Evolutionary conservation across 106 monocot genomes (phyloP).

Genomic region (Allium cepa): DNA sequence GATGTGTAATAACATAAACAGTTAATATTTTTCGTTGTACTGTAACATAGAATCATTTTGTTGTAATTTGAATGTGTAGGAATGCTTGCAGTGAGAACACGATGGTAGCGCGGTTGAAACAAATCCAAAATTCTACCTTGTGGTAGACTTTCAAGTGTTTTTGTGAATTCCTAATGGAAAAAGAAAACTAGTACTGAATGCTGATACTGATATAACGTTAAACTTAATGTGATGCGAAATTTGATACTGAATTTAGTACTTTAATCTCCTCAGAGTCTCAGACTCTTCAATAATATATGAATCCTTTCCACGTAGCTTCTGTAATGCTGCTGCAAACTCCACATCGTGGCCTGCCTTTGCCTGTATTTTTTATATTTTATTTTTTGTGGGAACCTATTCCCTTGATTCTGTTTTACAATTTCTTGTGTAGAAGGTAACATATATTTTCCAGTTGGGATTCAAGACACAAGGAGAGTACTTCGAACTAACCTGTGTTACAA

Average conservation of each 20-base stretch:
- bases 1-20: neutral
- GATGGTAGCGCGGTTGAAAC: constrained; percentile 32
- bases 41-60: neutral
- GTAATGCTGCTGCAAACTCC: constrained; percentile 41
- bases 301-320: constrained; percentile 28
- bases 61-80: neutral
- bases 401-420: too few relatives aligned
- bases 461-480: too few relatives aligned
- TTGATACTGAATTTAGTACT: constrained; percentile 14
- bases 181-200: neutral
- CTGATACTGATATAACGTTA: too few relatives aligned
- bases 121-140: constrained; percentile 33
- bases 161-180: constrained; percentile 39
- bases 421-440: too few relatives aligned
- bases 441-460: too few relatives aligned
- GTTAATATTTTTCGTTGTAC: neutral
- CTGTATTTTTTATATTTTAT: too few relatives aligned
- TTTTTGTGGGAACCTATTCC: too few relatives aligned
- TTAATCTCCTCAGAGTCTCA: constrained; percentile 48
- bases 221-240: neutral
- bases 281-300: constrained; percentile 23
- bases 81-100: constrained; percentile 48
- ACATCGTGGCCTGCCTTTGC: constrained; percentile 45
- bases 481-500: too few relatives aligned
- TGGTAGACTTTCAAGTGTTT: constrained; percentile 35